Base-by-base conservation (phyloP, 2,329 filamentous ascomycete species). In the Penicillium hordei region DNA sequence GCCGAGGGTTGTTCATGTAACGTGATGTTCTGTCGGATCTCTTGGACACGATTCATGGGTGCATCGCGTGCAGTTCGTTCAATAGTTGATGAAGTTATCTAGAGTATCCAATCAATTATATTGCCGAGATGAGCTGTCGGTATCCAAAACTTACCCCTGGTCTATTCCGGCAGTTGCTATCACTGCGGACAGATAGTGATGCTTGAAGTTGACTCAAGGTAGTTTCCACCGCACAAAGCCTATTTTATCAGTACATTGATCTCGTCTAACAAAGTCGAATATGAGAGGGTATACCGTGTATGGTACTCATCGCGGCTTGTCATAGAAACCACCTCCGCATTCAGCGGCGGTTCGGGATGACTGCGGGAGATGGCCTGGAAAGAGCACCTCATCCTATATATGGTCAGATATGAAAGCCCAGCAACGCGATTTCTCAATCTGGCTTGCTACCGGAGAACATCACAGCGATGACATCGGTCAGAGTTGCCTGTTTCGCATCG, bases 1-100 rank as follows among this genome's bases (percentile, higher is more conserved):
- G 8, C 4, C 17, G 25, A n/a, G 5, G 49, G 33, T 60, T 49
- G 17, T 40, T 49, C 39, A 7, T 54, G 17, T 19, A 29, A 48
- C 10, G 55, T 52, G 10, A 63, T 63, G 17, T 60, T 60, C 13
- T 60, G 52, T 48, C 60, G 50, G n/a, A 62, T 59, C 27, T 60
- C 59, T 55, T 63, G 59, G 34, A 62, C 60, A 3, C 57, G 59
- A 19, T 55, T 63, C 61, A 63, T 60, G 10, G 61, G 61, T 17
- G 61, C 61, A 48, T 63, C 52, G 21, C 61, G 57, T 15, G 61
- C 46, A n/a, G 61, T 60, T 50, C 29, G 45, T 17, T 63, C 61
- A 13, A 45, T 55, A 42, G 27, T 54, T 4, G 53, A 59, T 12
- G 46, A 23, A 31, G 8, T 40, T 53, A 54, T 55, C 54, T 45